Conservation (phyloP, 257 asterid genomes). For the Fraxinus excelsior region DNA sequence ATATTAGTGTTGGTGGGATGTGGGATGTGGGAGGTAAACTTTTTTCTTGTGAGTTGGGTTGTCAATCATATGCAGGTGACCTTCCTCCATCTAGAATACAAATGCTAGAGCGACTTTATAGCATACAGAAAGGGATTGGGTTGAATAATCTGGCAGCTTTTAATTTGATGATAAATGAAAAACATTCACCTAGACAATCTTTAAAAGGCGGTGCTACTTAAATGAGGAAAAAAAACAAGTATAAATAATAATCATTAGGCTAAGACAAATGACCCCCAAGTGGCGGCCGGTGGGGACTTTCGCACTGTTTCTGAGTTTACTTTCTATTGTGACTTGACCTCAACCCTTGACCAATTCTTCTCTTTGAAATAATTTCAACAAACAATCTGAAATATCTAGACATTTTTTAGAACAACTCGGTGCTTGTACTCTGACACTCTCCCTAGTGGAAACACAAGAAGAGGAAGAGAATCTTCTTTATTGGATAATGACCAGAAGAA, state of each 20-base stretch:
- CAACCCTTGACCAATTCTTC: background rate
- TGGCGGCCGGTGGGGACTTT: background rate
- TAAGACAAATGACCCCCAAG: background rate
- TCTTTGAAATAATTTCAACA: background rate
- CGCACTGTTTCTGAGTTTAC: background rate
- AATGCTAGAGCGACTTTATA: background rate
- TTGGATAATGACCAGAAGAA: background rate
- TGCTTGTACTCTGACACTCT: background rate
- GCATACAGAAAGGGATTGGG: background rate
- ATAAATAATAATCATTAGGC: background rate
- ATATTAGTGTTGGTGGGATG: background rate
- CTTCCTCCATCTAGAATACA: background rate
- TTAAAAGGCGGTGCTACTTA: background rate
- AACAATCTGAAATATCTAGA: background rate
- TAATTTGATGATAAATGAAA: background rate
- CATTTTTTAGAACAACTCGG: background rate
- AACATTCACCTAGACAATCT: background rate
- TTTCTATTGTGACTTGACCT: background rate
- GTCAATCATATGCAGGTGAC: slow-evolving; percentile 3
- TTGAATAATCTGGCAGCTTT: background rate
- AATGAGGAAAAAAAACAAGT: background rate
- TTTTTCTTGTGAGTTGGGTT: slow-evolving; percentile 1
- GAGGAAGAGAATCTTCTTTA: background rate
- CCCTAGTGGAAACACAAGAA: background rate
- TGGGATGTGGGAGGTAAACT: background rate